Conservation (phyloP, 805 yeast genomes). For the Kluyveromyces siamensis region DNA sequence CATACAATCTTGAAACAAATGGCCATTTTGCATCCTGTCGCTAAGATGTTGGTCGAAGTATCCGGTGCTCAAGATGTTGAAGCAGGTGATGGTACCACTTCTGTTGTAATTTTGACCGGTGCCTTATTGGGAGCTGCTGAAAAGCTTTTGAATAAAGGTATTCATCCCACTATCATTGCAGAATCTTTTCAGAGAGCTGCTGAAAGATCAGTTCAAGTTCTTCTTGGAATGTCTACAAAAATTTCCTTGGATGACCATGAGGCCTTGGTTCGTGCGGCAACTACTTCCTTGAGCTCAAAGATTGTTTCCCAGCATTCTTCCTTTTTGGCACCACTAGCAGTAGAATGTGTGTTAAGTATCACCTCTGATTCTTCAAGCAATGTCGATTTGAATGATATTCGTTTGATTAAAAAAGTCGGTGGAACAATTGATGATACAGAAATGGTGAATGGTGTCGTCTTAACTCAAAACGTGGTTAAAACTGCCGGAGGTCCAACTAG, state of each 20-base stretch:
- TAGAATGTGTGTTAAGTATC: conserved; percentile 82
- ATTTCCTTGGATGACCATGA: conserved; percentile 75
- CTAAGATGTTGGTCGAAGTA: conserved; percentile 94
- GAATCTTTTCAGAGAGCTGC: conserved; percentile 92
- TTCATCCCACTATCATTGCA: conserved; percentile 92
- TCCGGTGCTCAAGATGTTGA: conserved; percentile 97
- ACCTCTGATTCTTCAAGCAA: conserved; percentile 47
- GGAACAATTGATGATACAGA: conserved; percentile 97
- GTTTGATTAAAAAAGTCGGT: conserved; percentile 88
- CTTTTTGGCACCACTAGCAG: conserved; percentile 85
- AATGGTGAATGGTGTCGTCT: conserved; percentile 84
- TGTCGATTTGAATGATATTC: conserved; percentile 82
- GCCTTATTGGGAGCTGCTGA: conserved; percentile 94
- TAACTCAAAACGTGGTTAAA: conserved; percentile 84
- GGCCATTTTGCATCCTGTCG: conserved; percentile 99
- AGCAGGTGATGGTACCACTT: conserved; percentile 99
- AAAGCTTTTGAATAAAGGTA: conserved; percentile 75
- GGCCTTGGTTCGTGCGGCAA: conserved; percentile 81
- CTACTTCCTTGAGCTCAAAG: conserved; percentile 89
- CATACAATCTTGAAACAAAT: conserved; percentile 93
- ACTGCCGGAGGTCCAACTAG: conserved; percentile 93
- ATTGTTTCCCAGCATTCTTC: conserved; percentile 90
- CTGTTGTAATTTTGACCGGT: conserved; percentile 93
- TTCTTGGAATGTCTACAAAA: conserved; percentile 76
- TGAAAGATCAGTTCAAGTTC: conserved; percentile 66